Evolutionary conservation across 768 basidiomycete genomes (phyloP).

Genomic region (Suillus hirtellus): DNA sequence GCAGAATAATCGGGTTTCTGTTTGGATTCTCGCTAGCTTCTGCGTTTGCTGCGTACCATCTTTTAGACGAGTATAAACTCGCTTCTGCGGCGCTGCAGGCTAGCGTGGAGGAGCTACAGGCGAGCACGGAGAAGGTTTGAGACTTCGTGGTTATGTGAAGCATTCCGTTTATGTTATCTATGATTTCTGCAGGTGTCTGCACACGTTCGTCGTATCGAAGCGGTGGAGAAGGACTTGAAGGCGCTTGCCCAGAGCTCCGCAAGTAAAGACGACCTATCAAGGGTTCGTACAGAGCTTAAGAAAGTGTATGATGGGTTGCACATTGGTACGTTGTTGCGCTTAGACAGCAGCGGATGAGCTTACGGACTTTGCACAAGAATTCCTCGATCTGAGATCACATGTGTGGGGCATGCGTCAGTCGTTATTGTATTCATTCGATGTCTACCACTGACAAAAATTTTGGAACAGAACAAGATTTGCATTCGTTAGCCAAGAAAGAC

Average conservation of each 20-base stretch:
- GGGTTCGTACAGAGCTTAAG: constrained; percentile 79
- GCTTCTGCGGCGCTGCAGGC: constrained; percentile 86
- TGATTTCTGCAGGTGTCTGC: constrained; percentile 60
- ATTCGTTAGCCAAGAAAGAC: constrained; percentile 70
- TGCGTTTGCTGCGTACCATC: constrained; percentile 80
- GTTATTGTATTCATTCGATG: background rate
- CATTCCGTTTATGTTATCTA: background rate
- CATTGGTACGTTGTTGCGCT: constrained; percentile 51
- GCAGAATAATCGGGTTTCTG: constrained; percentile 79
- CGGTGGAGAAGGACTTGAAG: constrained; percentile 88
- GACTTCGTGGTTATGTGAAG: background rate
- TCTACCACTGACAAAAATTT: constrained; percentile 6
- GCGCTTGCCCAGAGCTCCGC: constrained; percentile 64
- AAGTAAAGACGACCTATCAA: constrained; percentile 78
- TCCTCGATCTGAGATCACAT: constrained; percentile 76
- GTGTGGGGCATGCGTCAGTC: constrained; percentile 88
- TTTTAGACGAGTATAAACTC: constrained; percentile 87
- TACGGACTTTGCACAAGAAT: constrained; percentile 47
- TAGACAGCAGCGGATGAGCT: constrained; percentile 3
- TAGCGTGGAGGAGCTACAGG: constrained; percentile 84
- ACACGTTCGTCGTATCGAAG: constrained; percentile 81
- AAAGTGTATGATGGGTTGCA: constrained; percentile 84
- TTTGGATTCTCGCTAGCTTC: constrained; percentile 91
- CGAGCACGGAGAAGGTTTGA: constrained; percentile 68
- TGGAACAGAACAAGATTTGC: constrained; percentile 73